These are phyloP conservation scores for Fusarium miscanthi DNA, from an alignment of 2,329 filamentous ascomycete genomes.

Conservation along the genomic window DNA sequence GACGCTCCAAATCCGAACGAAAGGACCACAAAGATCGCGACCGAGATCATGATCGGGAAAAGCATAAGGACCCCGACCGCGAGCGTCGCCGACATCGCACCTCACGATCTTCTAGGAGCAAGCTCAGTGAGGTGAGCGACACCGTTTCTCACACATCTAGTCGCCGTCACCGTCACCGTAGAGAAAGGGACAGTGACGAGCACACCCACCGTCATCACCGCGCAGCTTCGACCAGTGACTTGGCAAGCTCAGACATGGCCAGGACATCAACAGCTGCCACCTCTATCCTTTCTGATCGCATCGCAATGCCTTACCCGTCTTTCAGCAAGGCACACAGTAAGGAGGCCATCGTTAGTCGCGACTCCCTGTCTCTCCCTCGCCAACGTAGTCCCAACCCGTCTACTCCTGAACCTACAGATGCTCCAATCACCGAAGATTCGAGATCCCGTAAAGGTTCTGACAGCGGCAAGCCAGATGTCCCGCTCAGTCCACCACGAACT, in stretches of 20 bases:
- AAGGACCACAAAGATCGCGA: slow-evolving; percentile 53
- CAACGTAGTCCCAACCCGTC: slow-evolving; percentile 62
- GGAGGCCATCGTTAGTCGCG: slow-evolving; percentile 77
- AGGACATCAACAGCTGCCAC: slow-evolving; percentile 51
- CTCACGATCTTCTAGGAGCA: slow-evolving; percentile 56
- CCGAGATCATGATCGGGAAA: slow-evolving; percentile 48
- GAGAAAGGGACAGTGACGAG: slow-evolving; percentile 51
- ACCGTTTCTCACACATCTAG: slow-evolving; percentile 53
- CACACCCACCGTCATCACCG: slow-evolving; percentile 43
- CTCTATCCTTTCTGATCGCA: slow-evolving; percentile 53
- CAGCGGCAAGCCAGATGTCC: slow-evolving; percentile 59
- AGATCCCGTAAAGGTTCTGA: slow-evolving; percentile 14
- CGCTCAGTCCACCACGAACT: slow-evolving; percentile 73
- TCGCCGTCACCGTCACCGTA: slow-evolving; percentile 48
- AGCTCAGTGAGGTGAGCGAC: slow-evolving; percentile 55
- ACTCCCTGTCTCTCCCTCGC: slow-evolving; percentile 56
- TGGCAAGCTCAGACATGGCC: slow-evolving; percentile 59
- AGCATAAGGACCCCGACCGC: slow-evolving; percentile 49
- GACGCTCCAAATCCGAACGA: slow-evolving; percentile 54
- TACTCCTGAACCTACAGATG: slow-evolving; percentile 76
- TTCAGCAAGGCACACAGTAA: slow-evolving; percentile 94
- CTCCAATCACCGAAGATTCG: slow-evolving; percentile 24
- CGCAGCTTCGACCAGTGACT: slow-evolving; percentile 58
- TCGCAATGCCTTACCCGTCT: slow-evolving; percentile 77
- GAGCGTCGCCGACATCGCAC: slow-evolving; percentile 54